phyloP scores from a whole-genome alignment of 2,329 filamentous ascomycete genomes.

The Diaporthe nobilis region DNA sequence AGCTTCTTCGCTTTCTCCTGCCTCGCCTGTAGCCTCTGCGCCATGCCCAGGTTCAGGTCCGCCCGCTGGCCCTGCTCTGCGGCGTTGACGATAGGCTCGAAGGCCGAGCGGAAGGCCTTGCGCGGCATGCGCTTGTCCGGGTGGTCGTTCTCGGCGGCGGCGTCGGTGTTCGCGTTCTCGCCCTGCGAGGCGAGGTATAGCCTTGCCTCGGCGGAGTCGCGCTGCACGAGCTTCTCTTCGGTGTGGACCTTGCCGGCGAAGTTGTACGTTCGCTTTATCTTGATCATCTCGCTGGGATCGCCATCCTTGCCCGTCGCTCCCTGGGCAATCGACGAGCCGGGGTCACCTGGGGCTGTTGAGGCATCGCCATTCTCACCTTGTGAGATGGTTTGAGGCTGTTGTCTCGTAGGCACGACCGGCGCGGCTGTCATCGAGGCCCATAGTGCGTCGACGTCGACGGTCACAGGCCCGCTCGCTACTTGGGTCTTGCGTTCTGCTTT shows the following conservation, averaged over 20 bases:
- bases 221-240: slow-evolving; percentile 78
- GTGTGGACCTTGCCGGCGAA: slow-evolving; percentile 81
- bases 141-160: slow-evolving; percentile 48
- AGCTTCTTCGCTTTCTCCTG: slow-evolving; percentile 71
- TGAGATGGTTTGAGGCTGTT: slow-evolving; percentile 21
- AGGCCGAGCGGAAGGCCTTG: slow-evolving; percentile 72
- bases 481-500: slow-evolving; percentile 70
- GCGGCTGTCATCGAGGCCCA: slow-evolving; percentile 76
- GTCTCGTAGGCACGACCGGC: slow-evolving; percentile 50
- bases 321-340: slow-evolving; percentile 43
- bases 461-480: slow-evolving; percentile 70
- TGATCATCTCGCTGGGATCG: slow-evolving; percentile 62
- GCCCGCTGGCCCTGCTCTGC: slow-evolving; percentile 61
- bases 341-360: slow-evolving; percentile 31
- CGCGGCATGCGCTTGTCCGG: slow-evolving; percentile 61
- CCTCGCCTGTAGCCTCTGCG: slow-evolving; percentile 62
- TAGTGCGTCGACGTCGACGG: slow-evolving; percentile 78
- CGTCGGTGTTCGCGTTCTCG: slow-evolving; percentile 50
- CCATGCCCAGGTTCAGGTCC: slow-evolving; percentile 72
- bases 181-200: slow-evolving; percentile 69
- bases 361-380: slow-evolving; percentile 39
- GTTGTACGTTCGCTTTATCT: slow-evolving; percentile 80
- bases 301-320: slow-evolving; percentile 29
- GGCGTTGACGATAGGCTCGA: slow-evolving; percentile 67
- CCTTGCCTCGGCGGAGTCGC: slow-evolving; percentile 75